Percentiles rank a stretch among this genome's conserved stretches.
Evolutionary conservation across 306 rosid genomes (phyloP).

Genomic region (Ceratonia siliqua): DNA sequence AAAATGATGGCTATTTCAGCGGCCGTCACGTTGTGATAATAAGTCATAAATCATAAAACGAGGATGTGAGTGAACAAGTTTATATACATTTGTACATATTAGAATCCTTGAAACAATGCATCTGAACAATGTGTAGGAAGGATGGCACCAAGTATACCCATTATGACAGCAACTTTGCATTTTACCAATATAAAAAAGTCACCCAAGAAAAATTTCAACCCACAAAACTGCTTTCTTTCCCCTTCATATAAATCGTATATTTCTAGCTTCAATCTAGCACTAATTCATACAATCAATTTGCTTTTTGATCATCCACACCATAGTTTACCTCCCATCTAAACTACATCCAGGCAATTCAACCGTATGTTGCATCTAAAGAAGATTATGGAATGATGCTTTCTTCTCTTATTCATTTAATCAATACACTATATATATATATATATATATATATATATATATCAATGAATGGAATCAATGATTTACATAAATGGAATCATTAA

Average conservation of each 20-base stretch:
- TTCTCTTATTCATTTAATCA: too few species aligned
- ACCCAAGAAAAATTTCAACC: slow-evolving; percentile 20
- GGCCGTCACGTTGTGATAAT: too few species aligned
- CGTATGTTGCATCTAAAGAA: slow-evolving; percentile 1
- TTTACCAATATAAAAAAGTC: slow-evolving; percentile 39
- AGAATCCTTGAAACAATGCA: slow-evolving; percentile 22
- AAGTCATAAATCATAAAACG: too few species aligned
- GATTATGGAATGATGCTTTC: too few species aligned
- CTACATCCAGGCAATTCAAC: neutral
- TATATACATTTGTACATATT: slow-evolving; percentile 45
- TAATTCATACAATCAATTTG: neutral
- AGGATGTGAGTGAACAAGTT: slow-evolving; percentile 28
- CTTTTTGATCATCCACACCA: slow-evolving; percentile 32
- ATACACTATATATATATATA: too few species aligned
- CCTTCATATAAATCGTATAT: neutral
- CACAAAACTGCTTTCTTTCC: slow-evolving; percentile 24
- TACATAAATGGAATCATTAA: too few species aligned
- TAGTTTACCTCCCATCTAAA: slow-evolving; percentile 23
- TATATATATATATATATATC: too few species aligned
- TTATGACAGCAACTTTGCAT: neutral
- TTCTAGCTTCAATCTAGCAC: slow-evolving; percentile 15
- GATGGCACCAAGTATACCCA: slow-evolving; percentile 6
- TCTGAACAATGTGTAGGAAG: neutral
- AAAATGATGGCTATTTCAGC: too few species aligned
- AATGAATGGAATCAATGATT: too few species aligned